Base-by-base conservation (phyloP, 768 basidiomycete genomes). In the Macrolepiota dolichaula region DNA sequence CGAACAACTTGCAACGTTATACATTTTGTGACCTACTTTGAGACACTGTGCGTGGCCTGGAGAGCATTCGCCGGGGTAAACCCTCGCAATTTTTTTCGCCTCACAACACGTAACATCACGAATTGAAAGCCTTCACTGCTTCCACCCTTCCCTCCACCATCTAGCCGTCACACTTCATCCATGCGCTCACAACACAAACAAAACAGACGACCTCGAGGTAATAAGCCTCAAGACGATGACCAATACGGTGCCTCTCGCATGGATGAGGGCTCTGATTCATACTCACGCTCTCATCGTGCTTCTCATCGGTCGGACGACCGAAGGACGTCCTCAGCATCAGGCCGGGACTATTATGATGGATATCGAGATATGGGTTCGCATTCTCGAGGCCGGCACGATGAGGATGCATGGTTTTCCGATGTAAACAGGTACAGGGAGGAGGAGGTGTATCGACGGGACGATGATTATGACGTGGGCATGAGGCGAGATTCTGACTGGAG, bases 351-450 rank as follows among this genome's bases (percentile, higher is more conserved):
- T 19, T 83, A 81, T 67, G 79, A 78, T 63, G 71, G 74, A 64
- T 81, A 70, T 68, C 79, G 83, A 67, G 86, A 86, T 70, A 79
- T 82, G 67, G 85, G 85, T 55, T 73, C 77, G 11, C 75, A 81
- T 56, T 75, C 82, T 17, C 83, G 85, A 65, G 80, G 83, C 68
- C 77, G 74, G 67, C 81, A 76, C 67, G 83, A 77, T 66, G 80
- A 80, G 42, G 75, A 80, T 62, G 80, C 79, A 65, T 86, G 86
- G 84, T 79, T 79, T 61, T 71, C 73, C 59, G 80, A 82, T 62
- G 66, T 73, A 42, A 70, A 71, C 67, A 78, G 79, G 56, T 81
- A 82, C 64, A 78, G 79, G 62, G 81, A 81, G 67, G 67, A 74
- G 65, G 72, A 81, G 65, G 85, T 85, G 63, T 70, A 80, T 55